phyloP scores from a whole-genome alignment of 805 yeast species.

The Lachancea waltii region DNA sequence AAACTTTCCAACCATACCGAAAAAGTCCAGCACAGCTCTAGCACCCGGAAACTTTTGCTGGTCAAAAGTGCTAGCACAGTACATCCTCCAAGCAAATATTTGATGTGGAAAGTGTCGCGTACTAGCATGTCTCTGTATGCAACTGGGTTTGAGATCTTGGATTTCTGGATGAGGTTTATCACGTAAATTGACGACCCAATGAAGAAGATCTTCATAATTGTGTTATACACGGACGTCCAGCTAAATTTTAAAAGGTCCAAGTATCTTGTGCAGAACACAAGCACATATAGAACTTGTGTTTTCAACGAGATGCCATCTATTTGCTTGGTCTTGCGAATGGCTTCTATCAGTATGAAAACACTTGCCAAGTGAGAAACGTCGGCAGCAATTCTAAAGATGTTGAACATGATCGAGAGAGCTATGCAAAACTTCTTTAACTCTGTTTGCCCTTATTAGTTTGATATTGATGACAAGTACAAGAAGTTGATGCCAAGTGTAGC shows the following conservation, averaged over 20 bases:
- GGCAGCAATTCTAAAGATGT: constrained; percentile 45
- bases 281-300: constrained; percentile 72
- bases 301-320: constrained; percentile 82
- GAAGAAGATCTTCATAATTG: constrained; percentile 75
- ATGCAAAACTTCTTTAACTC: no score
- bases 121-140: constrained; percentile 46
- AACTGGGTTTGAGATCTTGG: constrained; percentile 43
- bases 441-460: not conserved
- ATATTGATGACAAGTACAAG: not conserved
- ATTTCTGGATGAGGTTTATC: constrained; percentile 56
- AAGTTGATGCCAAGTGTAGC: not conserved
- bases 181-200: constrained; percentile 70
- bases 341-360: constrained; percentile 64
- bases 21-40: constrained; percentile 79
- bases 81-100: constrained; percentile 62
- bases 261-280: constrained; percentile 71
- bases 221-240: constrained; percentile 65
- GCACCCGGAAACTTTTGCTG: constrained; percentile 53
- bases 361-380: constrained; percentile 81
- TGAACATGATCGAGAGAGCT: constrained; percentile 31
- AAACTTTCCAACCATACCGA: constrained; percentile 89
- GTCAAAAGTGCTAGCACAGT: constrained; percentile 53
- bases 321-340: constrained; percentile 58
- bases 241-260: constrained; percentile 45
- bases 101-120: constrained; percentile 68